Evolutionary conservation across 2,329 filamentous ascomycete species (phyloP).

Genomic region (Fusarium humuli): DNA sequence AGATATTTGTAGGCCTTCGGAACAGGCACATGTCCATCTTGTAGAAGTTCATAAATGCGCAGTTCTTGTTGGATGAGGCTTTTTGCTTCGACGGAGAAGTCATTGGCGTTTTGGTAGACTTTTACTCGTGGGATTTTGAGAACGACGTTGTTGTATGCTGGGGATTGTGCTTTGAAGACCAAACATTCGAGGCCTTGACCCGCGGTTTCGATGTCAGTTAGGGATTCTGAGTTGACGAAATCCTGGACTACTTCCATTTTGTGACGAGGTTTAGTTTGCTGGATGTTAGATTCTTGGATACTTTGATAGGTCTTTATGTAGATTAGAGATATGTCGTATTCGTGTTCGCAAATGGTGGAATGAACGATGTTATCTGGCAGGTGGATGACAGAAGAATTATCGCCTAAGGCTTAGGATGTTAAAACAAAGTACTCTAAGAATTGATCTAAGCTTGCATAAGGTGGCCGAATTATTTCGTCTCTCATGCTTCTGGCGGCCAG

Average conservation of each 20-base stretch:
- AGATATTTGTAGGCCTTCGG: conserved; percentile 1
- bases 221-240: neutral
- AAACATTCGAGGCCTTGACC: conserved; percentile 22
- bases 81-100: neutral
- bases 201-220: neutral
- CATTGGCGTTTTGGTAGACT: conserved; percentile 19
- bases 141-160: neutral
- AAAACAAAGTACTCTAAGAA: too few species aligned
- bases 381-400: too few species aligned
- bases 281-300: too few species aligned
- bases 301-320: too few species aligned
- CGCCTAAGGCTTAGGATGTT: too few species aligned
- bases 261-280: accelerated
- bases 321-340: too few species aligned
- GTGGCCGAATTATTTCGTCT: too few species aligned
- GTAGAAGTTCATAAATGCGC: conserved; percentile 3
- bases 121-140: conserved; percentile 13
- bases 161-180: conserved; percentile 10
- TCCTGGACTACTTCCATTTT: neutral
- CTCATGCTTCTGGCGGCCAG: too few species aligned
- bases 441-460: too few species aligned
- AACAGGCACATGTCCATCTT: neutral
- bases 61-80: conserved; percentile 12
- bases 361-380: too few species aligned
- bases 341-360: too few species aligned